Evolutionary conservation across 2,329 filamentous ascomycete species (phyloP), one percentile per base, ranked within the genome.

Genomic region (Huntiella decipiens): DNA sequence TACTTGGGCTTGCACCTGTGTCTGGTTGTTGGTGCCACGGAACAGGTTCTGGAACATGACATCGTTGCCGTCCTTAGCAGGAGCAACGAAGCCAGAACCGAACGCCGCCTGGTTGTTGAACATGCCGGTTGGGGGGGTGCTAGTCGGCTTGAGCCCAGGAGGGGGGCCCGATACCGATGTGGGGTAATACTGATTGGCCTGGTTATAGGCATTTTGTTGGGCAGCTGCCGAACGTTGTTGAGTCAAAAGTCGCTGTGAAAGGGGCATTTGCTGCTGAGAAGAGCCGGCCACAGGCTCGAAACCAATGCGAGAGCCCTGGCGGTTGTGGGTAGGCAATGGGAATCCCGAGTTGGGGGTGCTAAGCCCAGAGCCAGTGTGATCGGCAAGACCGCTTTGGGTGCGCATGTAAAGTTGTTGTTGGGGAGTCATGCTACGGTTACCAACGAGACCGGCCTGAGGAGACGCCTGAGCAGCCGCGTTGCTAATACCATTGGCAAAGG

Each of bases 71-170:
- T 92, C 87, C 63, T 91, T 86, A 4, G 28, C 40, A 51, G 78
- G 76, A 50, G 70, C 63, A 51, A 67, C 70, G 54, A 93, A 83
- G 37, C 76, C 77, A 43, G 72, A 67, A 51, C 73, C 79, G 38
- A 82, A 82, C 58, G 94, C 95, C 7, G 75, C 75, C 58, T 91
- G 83, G 41, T 81, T 80, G 28, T 84, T 82, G 61, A 95, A 96
- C 74, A 95, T 91, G 55, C 83, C 86, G 55, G 83, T 86, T 12
- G 91, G 88, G 48, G 91, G 88, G 13, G 88, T 96, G 37, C 86
- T 85, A 2, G 87, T 87, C 16, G 88, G 92, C 65, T 98, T 98
- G 22, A 98, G 69, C 7, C 91, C 91, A 1, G 91, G 92, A 50
- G 91, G 91, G 22, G 92, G 91, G 3, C 87, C 88, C 56, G 92